Evolutionary conservation across 495 filamentous ascomycete genomes (phyloP).

Genomic region (Filosporella fistucella): DNA sequence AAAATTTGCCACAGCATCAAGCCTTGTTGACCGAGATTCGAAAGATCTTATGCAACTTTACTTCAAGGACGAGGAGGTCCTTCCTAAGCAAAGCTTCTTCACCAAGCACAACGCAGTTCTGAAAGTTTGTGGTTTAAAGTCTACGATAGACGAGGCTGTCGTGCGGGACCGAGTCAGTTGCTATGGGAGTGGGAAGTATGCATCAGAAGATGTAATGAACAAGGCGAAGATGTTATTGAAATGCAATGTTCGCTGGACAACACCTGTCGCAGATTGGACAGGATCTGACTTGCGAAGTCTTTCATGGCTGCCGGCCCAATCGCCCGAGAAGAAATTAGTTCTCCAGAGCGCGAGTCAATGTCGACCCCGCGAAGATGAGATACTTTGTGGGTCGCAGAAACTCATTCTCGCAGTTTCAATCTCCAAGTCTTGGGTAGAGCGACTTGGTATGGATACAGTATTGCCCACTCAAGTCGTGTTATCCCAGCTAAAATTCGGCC

Average conservation of each 20-base stretch:
- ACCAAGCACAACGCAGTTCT: constrained; percentile 16
- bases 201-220: constrained; percentile 2
- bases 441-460: constrained; percentile 26
- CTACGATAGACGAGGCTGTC: constrained; percentile 18
- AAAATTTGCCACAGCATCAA: constrained; percentile 9
- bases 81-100: constrained; percentile 25
- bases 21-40: constrained; percentile 12
- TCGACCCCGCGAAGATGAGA: constrained; percentile 16
- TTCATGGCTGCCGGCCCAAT: constrained; percentile 28
- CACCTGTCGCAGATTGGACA: background rate
- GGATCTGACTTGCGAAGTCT: constrained; percentile 5
- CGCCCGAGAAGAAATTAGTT: constrained; percentile 1
- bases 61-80: constrained; percentile 28
- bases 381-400: constrained; percentile 24
- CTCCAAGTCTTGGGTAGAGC: constrained; percentile 21
- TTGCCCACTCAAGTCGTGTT: constrained; percentile 21
- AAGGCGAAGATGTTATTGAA: constrained; percentile 20
- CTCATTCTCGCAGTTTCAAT: constrained; percentile 20
- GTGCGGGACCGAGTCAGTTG: constrained; percentile 9
- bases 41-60: constrained; percentile 20
- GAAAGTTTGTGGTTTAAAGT: constrained; percentile 21
- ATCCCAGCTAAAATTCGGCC: constrained; percentile 22
- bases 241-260: constrained; percentile 8
- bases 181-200: constrained; percentile 7
- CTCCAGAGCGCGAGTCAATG: constrained; percentile 22